These are phyloP conservation scores for Iris macrosiphon DNA, from an alignment of 106 monocot species.

Conservation along the genomic window DNA sequence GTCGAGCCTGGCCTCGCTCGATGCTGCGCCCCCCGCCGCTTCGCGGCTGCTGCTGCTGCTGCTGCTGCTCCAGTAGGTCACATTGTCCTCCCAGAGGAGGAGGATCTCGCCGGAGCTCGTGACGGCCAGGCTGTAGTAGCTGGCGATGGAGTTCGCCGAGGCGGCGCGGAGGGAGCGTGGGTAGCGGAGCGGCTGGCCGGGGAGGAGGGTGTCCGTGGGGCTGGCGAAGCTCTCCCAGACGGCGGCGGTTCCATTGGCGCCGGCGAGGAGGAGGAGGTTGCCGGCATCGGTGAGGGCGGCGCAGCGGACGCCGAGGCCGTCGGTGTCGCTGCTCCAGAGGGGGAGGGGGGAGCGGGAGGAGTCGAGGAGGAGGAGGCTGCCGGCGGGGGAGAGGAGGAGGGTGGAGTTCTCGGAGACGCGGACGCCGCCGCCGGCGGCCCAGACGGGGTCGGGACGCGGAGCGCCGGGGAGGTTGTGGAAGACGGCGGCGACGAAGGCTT, in stretches of 20 bases:
- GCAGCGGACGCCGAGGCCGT: slow-evolving; percentile 7
- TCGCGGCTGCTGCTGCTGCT: slow-evolving; percentile 1
- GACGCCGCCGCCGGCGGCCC: slow-evolving; percentile 37
- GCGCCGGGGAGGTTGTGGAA: slow-evolving; percentile 14
- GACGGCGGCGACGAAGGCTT: slow-evolving; percentile 23
- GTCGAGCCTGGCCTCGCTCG: slow-evolving; percentile 23
- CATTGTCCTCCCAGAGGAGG: slow-evolving; percentile 45
- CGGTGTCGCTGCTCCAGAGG: slow-evolving; percentile 38
- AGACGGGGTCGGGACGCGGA: slow-evolving; percentile 21
- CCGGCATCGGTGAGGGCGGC: slow-evolving; percentile 21
- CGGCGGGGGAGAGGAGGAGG: slow-evolving; percentile 23
- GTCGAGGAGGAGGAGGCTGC: slow-evolving; percentile 28
- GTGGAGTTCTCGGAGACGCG: slow-evolving; percentile 28
- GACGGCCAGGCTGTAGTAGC: slow-evolving; percentile 31
- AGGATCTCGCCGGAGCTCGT: slow-evolving; percentile 22
- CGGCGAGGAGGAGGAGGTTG: slow-evolving; percentile 20
- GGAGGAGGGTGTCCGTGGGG: slow-evolving; percentile 38
- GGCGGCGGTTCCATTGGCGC: slow-evolving; percentile 1
- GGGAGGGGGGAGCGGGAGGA: not conserved
- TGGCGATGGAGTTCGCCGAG: slow-evolving; percentile 16
- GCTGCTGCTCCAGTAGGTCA: slow-evolving; percentile 36
- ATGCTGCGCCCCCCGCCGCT: no score
- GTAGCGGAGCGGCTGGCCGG: slow-evolving; percentile 24
- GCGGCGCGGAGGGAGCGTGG: slow-evolving; percentile 27
- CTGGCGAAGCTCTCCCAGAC: slow-evolving; percentile 33